These are phyloP conservation scores for Crataegus laevigata DNA, from an alignment of 306 rosid genomes.

Conservation along the genomic window DNA sequence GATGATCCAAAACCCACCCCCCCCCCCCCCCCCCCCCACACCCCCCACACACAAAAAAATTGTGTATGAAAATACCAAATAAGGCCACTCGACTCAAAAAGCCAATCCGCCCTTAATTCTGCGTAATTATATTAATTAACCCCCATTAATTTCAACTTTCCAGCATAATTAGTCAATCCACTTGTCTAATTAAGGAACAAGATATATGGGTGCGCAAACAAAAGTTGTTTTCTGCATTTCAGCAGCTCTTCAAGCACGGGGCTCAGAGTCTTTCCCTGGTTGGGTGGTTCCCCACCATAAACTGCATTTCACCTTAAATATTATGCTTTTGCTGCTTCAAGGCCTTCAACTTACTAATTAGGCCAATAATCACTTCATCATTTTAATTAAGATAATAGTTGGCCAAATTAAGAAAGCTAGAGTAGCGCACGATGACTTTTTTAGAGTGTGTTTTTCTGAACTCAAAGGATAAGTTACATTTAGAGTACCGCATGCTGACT, in stretches of 20 bases:
- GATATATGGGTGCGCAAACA: not conserved
- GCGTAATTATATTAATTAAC: not conserved
- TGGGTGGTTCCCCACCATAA: not conserved
- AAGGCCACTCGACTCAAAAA: constrained; percentile 2
- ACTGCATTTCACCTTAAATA: not conserved
- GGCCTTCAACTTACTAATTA: not conserved
- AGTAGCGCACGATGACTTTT: not conserved
- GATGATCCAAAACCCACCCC: not conserved
- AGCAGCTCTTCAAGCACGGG: constrained; percentile 5
- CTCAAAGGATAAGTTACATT: too few species aligned
- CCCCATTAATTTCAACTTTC: not conserved
- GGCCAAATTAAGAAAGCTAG: not conserved
- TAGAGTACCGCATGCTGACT: too few species aligned
- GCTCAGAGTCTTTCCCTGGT: constrained; percentile 2
- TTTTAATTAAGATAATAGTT: too few species aligned
- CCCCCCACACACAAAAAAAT: not conserved
- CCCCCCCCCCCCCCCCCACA: too few species aligned
- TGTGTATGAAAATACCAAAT: constrained; percentile 5
- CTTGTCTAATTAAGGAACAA: constrained; percentile 3
- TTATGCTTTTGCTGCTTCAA: not conserved
- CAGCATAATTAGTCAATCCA: not conserved
- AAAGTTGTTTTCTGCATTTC: constrained; percentile 4
- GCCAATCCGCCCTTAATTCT: not conserved
- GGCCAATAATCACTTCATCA: not conserved
- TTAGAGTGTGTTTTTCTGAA: too few species aligned